Conservation (phyloP, 805 yeast genomes). For the Saturnispora mendoncae region DNA sequence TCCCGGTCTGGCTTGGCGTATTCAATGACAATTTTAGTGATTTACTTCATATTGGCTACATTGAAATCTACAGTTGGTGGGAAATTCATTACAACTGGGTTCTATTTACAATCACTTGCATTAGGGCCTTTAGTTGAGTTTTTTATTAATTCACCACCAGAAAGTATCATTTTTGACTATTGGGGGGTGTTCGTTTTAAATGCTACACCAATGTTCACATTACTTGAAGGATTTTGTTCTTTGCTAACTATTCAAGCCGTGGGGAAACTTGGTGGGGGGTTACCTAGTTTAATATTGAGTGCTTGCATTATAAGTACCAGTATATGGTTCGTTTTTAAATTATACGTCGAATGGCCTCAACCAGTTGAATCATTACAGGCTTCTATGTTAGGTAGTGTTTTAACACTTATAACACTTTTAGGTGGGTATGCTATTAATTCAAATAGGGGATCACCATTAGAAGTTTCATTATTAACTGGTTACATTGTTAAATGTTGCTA, state of each 20-base stretch:
- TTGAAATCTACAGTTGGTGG: constrained; percentile 34
- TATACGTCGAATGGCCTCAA: constrained; percentile 59
- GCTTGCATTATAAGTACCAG: constrained; percentile 72
- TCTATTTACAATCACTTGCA: constrained; percentile 50
- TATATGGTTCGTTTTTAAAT: constrained; percentile 69
- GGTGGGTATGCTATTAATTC: constrained; percentile 80
- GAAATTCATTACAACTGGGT: constrained; percentile 33
- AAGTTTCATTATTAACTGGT: constrained; percentile 75
- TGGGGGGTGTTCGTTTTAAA: constrained; percentile 71
- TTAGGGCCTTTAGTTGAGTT: background rate
- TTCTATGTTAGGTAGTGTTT: constrained; percentile 74
- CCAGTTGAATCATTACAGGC: constrained; percentile 66
- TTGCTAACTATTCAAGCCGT: constrained; percentile 85
- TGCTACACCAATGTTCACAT: constrained; percentile 82
- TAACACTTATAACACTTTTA: constrained; percentile 65
- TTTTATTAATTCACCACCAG: background rate
- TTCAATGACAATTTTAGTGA: constrained; percentile 59
- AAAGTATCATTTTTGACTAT: constrained; percentile 18
- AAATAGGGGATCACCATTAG: constrained; percentile 82
- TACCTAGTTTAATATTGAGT: constrained; percentile 59
- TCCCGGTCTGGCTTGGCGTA: constrained; percentile 88
- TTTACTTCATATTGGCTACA: constrained; percentile 68
- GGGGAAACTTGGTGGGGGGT: constrained; percentile 63
- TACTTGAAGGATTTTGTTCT: constrained; percentile 89
- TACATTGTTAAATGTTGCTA: constrained; percentile 90